Conservation (phyloP, 2,329 filamentous ascomycete genomes). For the Cytospora piceae region DNA sequence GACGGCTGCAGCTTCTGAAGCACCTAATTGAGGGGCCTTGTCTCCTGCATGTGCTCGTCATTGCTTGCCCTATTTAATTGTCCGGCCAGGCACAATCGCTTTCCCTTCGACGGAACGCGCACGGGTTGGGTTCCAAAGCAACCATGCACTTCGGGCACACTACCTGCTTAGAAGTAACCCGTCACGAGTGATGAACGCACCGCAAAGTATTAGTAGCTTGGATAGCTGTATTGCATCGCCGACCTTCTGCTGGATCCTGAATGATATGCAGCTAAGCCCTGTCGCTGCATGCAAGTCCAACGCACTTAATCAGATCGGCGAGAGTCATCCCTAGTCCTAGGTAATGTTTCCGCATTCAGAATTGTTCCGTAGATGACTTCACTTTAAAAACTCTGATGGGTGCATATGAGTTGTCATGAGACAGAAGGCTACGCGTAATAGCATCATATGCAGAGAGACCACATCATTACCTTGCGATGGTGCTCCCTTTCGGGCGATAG, state of each 20-base stretch:
- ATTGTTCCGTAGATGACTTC: background rate
- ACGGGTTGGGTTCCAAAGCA: slow-evolving; percentile 12
- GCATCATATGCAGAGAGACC: slow-evolving; percentile 3
- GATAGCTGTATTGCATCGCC: slow-evolving; percentile 12
- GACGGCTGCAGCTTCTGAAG: slow-evolving; percentile 24
- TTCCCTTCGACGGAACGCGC: slow-evolving; percentile 9
- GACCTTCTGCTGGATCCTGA: background rate
- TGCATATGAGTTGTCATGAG: slow-evolving; percentile 29
- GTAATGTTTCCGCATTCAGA: background rate
- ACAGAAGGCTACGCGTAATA: slow-evolving; percentile 8
- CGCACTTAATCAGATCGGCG: slow-evolving; percentile 7
- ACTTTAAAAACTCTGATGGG: slow-evolving; percentile 19
- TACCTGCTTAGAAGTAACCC: slow-evolving; percentile 7
- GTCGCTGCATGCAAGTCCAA: slow-evolving; percentile 23
- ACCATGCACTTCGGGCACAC: background rate
- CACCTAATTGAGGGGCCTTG: slow-evolving; percentile 18
- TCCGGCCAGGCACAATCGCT: slow-evolving; percentile 21
- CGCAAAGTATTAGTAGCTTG: background rate
- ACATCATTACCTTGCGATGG: background rate
- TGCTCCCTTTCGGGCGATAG: background rate
- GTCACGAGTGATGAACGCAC: slow-evolving; percentile 10
- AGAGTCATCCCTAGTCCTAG: slow-evolving; percentile 9
- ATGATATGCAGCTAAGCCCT: slow-evolving; percentile 9
- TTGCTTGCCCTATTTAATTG: background rate
- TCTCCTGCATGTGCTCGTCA: slow-evolving; percentile 21